These are phyloP conservation scores for Apiotrichum siamense DNA, from an alignment of 1,284 basidiomycete genomes.

Conservation along the genomic window DNA sequence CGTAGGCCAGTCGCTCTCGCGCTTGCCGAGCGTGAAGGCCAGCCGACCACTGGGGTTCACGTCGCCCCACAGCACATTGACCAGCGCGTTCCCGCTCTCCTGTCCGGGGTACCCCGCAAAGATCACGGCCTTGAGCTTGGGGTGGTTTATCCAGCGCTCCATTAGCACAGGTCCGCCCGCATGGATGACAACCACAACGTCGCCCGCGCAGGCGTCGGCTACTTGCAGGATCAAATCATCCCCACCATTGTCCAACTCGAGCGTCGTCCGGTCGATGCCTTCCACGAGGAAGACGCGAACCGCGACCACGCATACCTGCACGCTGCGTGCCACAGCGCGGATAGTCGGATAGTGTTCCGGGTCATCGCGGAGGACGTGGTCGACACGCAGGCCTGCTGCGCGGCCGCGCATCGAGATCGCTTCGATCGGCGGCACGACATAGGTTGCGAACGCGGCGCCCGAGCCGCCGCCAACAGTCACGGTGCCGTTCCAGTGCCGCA, in stretches of 20 bases:
- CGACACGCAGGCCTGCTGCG: slow-evolving; percentile 29
- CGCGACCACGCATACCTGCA: slow-evolving; percentile 50
- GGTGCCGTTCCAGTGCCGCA: slow-evolving; percentile 43
- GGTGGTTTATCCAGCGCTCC: slow-evolving; percentile 44
- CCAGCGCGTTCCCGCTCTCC: slow-evolving; percentile 61
- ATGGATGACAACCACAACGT: slow-evolving; percentile 71
- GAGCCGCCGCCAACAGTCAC: slow-evolving; percentile 43
- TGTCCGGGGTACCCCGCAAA: slow-evolving; percentile 70
- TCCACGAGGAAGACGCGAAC: slow-evolving; percentile 46
- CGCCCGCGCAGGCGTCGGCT: slow-evolving; percentile 59
- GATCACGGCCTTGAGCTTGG: slow-evolving; percentile 60
- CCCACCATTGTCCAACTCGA: slow-evolving; percentile 41
- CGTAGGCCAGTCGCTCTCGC: slow-evolving; percentile 45
- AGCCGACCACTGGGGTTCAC: slow-evolving; percentile 65
- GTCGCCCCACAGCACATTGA: slow-evolving; percentile 69
- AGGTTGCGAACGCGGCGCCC: slow-evolving; percentile 41
- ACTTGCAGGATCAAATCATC: slow-evolving; percentile 66
- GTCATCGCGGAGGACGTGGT: slow-evolving; percentile 39
- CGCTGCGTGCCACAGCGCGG: slow-evolving; percentile 28
- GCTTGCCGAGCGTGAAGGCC: slow-evolving; percentile 50
- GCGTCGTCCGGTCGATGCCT: slow-evolving; percentile 43
- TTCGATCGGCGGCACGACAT: slow-evolving; percentile 43
- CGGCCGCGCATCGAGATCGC: slow-evolving; percentile 37
- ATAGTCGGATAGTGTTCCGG: slow-evolving; percentile 28
- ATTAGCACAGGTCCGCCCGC: slow-evolving; percentile 50